phyloP scores from a whole-genome alignment of 495 filamentous ascomycete species.

The Podospora fimiseda region DNA sequence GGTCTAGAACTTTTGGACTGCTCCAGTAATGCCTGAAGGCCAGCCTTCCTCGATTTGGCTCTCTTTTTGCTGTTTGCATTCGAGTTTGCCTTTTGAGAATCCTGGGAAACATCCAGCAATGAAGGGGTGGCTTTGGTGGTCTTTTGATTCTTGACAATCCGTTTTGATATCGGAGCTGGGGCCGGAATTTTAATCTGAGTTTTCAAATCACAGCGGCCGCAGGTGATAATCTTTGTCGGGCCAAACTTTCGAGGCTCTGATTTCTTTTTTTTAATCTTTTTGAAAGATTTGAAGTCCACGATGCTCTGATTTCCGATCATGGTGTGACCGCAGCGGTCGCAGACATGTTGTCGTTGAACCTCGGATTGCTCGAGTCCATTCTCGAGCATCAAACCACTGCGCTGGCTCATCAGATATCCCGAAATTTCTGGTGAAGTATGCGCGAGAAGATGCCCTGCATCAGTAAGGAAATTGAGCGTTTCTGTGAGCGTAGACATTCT shows the following conservation, averaged over 20 bases:
- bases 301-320: constrained; percentile 40
- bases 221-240: constrained; percentile 36
- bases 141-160: constrained; percentile 5
- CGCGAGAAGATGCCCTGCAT: constrained; percentile 46
- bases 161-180: constrained; percentile 29
- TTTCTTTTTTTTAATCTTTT: constrained; percentile 12
- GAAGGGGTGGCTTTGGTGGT: background rate
- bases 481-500: too few relatives aligned
- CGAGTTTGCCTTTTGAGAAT: constrained; percentile 21
- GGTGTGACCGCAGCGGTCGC: constrained; percentile 47
- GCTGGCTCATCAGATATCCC: constrained; percentile 42
- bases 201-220: constrained; percentile 34
- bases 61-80: constrained; percentile 49
- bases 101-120: background rate
- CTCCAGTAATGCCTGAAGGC: constrained; percentile 46
- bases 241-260: constrained; percentile 12
- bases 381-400: constrained; percentile 37
- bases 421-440: constrained; percentile 42
- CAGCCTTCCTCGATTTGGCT: constrained; percentile 47
- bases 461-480: constrained; percentile 37
- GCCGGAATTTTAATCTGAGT: background rate
- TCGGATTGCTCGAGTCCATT: constrained; percentile 37
- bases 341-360: constrained; percentile 39
- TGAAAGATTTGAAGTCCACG: constrained; percentile 28
- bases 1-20: constrained; percentile 30